Conservation (phyloP, 345 rosid species). For the Gossypium anomalum region DNA sequence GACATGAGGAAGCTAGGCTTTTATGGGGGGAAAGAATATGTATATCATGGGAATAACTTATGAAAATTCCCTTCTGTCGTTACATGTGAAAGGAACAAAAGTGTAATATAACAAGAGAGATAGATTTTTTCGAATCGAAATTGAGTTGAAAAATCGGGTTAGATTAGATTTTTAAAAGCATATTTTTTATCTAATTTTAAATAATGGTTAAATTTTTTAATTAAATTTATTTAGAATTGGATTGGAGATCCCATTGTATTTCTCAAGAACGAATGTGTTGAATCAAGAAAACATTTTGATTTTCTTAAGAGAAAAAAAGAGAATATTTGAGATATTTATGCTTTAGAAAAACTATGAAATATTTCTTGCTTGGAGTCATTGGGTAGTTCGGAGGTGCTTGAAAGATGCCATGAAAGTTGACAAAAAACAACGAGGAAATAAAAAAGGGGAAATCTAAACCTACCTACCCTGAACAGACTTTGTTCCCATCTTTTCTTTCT, state of each 20-base stretch:
- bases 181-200: too few species aligned
- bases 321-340: background rate
- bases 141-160: too few species aligned
- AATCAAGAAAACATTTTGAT: slow-evolving; percentile 13
- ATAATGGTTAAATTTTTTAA: background rate
- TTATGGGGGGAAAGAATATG: slow-evolving; percentile 18
- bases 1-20: slow-evolving; percentile 6
- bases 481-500: slow-evolving; percentile 17
- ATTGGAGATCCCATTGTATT: slow-evolving; percentile 5
- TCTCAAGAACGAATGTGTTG: background rate
- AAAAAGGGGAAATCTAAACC: slow-evolving; percentile 33
- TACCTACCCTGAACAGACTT: slow-evolving; percentile 25
- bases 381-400: slow-evolving; percentile 31
- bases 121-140: background rate
- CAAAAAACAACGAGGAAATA: slow-evolving; percentile 29
- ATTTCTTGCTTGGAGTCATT: slow-evolving; percentile 1
- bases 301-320: too few species aligned
- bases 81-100: slow-evolving; percentile 27
- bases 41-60: slow-evolving; percentile 26
- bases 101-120: background rate
- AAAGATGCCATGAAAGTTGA: slow-evolving; percentile 33
- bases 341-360: background rate
- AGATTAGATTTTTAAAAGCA: too few species aligned
- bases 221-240: background rate
- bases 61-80: slow-evolving; percentile 32